These are phyloP conservation scores for Phialophora chinensis DNA, from an alignment of 2,329 filamentous ascomycete species.

Conservation along the genomic window DNA sequence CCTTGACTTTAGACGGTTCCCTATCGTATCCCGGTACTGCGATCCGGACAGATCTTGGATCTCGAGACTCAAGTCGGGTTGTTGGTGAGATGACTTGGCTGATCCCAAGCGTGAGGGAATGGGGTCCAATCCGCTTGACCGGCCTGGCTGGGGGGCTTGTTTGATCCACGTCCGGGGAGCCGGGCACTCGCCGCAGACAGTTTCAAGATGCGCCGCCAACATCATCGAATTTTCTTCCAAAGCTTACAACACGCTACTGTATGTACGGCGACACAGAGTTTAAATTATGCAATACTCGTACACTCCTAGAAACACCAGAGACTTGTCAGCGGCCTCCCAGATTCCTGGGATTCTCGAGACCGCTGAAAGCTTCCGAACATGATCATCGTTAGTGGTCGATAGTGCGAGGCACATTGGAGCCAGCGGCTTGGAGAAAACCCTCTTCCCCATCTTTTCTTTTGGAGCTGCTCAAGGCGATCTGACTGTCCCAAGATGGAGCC, in stretches of 20 bases:
- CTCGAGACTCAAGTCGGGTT: neutral
- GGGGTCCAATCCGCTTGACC: slow-evolving; percentile 1
- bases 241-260: neutral
- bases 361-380: neutral
- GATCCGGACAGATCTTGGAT: neutral
- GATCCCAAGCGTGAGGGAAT: neutral
- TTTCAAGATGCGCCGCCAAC: neutral
- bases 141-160: neutral
- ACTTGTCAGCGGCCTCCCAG: neutral
- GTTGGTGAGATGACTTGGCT: neutral
- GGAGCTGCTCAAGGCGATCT: neutral
- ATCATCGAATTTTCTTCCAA: neutral
- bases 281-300: neutral
- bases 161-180: slow-evolving; percentile 17
- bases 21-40: neutral
- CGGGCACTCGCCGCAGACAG: neutral
- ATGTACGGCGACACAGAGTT: neutral
- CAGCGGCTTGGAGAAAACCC: neutral
- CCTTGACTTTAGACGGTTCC: too few species aligned
- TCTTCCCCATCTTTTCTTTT: neutral
- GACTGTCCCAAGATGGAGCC: too few species aligned
- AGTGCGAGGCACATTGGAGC: neutral
- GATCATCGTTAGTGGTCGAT: slow-evolving; percentile 3
- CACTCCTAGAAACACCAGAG: neutral
- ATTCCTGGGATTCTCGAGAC: neutral